Evolutionary conservation across 192 early-diverging fungal species (phyloP), one percentile per base, ranked within the genome.

Genomic region (Coemansia sp.): DNA sequence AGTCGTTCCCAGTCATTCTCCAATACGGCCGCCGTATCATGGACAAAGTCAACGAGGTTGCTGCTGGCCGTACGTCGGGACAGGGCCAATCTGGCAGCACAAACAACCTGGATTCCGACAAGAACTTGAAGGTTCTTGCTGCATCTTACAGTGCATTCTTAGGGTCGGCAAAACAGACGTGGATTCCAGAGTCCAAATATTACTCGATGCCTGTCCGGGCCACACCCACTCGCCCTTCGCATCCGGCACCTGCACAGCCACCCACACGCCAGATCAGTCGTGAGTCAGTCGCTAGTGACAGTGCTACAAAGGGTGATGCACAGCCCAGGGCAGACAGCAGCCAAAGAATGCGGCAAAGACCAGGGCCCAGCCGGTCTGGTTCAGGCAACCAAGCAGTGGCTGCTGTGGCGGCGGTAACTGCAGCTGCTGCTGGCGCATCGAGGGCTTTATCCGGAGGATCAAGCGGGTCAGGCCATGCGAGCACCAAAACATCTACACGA

Each of bases 121-220:
- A 74, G 45, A 75, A 72, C 45, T 62, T 80, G 32, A 80, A 75
- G 66, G 77, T 75, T 47, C 59, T 80, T 62, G 77, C 77, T 4
- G 66, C 65, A 5, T 75, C 77, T 22, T 80, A 80, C 23, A 54
- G 72, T 17, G 65, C 72, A 0, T 67, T 67, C 10, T 45, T 80
- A 32, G 35, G 43, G 2, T 67, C 60, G 66, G 77, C 72, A 0
- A 80, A 75, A 47, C 74, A 64, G 62, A 55, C 4, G 29, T 75
- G 72, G 77, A 68, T 80, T 37, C 21, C 69, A n/a, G 77, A 80
- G 43, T 52, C 68, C 4, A 60, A 63, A 38, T 80, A 80, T 38
- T 80, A 66, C 38, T 61, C 69, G 8, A 57, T 51, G n/a, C 60
- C 57, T 5, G 39, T 48, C 5, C 64, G 24, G 45, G 37, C 35